Percentiles rank a stretch among this genome's conserved stretches.
These are phyloP conservation scores for Stellera chamaejasme DNA, from an alignment of 345 rosid genomes.

Conservation along the genomic window DNA sequence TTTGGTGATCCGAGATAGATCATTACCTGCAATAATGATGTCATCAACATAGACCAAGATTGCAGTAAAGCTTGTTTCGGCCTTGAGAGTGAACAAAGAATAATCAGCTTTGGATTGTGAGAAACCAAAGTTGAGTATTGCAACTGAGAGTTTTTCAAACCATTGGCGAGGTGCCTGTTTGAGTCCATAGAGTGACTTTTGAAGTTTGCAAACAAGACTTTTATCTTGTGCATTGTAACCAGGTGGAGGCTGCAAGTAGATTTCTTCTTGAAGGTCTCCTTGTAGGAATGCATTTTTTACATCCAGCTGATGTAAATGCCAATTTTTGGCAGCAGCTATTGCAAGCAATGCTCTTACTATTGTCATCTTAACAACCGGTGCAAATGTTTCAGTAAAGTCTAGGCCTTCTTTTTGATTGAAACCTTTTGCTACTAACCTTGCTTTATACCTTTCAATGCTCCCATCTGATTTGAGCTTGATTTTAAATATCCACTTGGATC, in stretches of 20 bases:
- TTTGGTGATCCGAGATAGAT: neutral
- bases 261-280: neutral
- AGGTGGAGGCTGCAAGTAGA: neutral
- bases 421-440: no score
- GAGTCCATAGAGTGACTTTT: no score
- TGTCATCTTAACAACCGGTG: neutral
- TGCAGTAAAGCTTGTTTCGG: neutral
- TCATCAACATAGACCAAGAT: no score
- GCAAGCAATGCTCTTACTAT: neutral
- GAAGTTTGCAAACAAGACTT: neutral
- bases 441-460: neutral
- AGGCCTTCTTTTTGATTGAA: neutral
- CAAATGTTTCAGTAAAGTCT: neutral
- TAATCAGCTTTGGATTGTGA: neutral
- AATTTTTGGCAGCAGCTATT: neutral
- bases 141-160: neutral
- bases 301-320: neutral
- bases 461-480: neutral
- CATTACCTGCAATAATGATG: neutral
- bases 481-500: neutral
- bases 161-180: no score
- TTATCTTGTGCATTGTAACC: neutral
- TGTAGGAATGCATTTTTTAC: no score
- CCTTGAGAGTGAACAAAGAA: neutral
- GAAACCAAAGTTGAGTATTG: neutral